Base-by-base conservation (phyloP, 768 basidiomycete genomes). In the Rhodosporidiobolus odoratus region DNA sequence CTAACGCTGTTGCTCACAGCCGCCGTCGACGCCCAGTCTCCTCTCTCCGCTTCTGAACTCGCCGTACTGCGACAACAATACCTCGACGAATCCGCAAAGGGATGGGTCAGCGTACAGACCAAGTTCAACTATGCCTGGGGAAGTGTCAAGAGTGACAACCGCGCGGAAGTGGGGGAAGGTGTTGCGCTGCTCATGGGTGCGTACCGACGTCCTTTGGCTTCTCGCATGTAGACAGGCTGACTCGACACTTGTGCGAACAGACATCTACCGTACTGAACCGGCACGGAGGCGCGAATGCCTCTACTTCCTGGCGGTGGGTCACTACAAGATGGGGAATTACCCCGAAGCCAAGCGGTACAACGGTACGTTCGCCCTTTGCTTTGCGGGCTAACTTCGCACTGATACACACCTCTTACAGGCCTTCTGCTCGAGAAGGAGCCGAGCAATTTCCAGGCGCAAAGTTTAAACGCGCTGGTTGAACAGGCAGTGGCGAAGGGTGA, bases 71-170 rank as follows among this genome's bases (percentile, higher is more conserved):
- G 73, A 8, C 32, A 43, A 17, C 73, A 74, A 48, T 74, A 70
- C 62, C 56, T 62, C 35, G 58, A 88, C 80, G 95, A 99, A 79
- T 82, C 86, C 27, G 83, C 85, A 1, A 88, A 92, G 73, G 84
- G 86, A 59, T 92, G 95, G 80, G 85, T 96, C 68, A 92, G 91
- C 16, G 85, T 88, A 12, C 96, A 99, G 81, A 95, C 93, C 48
- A 94, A 92, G 79, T 99, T 99, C 83, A 98, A 98, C 82, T 94
- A 89, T 80, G 86, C 91, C 48, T 96, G 81, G 81, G 95, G 95
- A 4, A 83, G 95, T 40, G 91, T 98, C 62, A 98, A 98, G 83
- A 91, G 90, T 76, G 90, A 89, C 19, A 80, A 86, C 75, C 84
- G 86, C 50, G 88, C 90, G 38, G 85, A 96, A 76, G 93, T 98